Conservation (phyloP, 345 rosid genomes). For the Bruguiera sexangula region DNA sequence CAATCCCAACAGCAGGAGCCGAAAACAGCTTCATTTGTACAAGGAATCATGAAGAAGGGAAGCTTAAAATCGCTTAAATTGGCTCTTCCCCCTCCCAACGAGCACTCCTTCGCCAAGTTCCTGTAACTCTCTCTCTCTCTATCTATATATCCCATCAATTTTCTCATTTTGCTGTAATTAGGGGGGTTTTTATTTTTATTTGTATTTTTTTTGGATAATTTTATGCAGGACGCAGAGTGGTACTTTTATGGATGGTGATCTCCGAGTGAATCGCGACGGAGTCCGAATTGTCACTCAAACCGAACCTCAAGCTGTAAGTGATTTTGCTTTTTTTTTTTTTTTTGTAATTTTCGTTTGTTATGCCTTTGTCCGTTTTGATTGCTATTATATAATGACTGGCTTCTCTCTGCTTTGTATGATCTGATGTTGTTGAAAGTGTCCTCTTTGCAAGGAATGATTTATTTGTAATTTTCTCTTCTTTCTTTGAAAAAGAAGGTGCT, state of each 20-base stretch:
- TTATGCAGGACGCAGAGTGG: constrained; percentile 72
- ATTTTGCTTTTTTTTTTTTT: not conserved
- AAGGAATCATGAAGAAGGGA: constrained; percentile 56
- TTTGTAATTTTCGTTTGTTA: not conserved
- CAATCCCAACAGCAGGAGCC: not conserved
- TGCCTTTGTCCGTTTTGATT: not conserved
- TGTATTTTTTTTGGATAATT: constrained; percentile 2
- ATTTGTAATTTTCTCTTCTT: too few species aligned
- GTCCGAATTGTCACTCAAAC: constrained; percentile 66
- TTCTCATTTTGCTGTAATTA: constrained; percentile 3
- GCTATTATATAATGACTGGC: not conserved
- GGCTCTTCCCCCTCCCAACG: constrained; percentile 50
- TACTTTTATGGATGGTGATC: constrained; percentile 89
- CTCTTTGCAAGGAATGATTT: too few species aligned
- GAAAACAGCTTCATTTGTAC: too few species aligned
- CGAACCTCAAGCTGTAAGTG: constrained; percentile 55
- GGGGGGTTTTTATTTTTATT: not conserved
- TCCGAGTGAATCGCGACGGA: constrained; percentile 85
- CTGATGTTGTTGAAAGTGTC: too few species aligned
- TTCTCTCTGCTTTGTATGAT: too few species aligned
- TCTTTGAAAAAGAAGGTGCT: too few species aligned
- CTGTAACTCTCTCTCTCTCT: constrained; percentile 38
- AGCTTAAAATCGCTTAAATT: constrained; percentile 55
- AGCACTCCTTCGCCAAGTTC: constrained; percentile 57
- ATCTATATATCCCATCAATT: too few species aligned